A percentile compares a stretch with the other conserved stretches of the same genome.
Evolutionary conservation across 805 yeast species (phyloP).

Genomic region (Candida cerambycidarum): DNA sequence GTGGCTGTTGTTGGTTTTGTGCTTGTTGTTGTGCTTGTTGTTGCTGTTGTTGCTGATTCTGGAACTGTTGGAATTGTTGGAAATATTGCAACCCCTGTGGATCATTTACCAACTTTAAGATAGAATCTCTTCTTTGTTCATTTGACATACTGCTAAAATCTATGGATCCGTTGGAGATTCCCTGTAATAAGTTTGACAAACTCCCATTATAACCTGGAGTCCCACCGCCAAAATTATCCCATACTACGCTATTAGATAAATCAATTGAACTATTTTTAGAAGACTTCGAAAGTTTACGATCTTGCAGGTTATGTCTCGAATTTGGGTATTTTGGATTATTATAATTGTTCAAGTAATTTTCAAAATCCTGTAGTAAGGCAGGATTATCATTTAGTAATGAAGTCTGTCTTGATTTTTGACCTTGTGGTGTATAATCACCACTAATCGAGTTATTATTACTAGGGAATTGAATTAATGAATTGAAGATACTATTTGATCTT

Average conservation of each 20-base stretch:
- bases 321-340: slow-evolving; percentile 8
- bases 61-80: slow-evolving; percentile 10
- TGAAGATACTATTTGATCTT: slow-evolving; percentile 40
- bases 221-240: slow-evolving; percentile 23
- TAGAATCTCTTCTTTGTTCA: slow-evolving; percentile 41
- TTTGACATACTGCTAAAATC: slow-evolving; percentile 39
- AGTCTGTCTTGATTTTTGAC: slow-evolving; percentile 17
- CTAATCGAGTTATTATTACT: slow-evolving; percentile 32
- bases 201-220: slow-evolving; percentile 20
- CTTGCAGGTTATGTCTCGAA: slow-evolving; percentile 18
- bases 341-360: slow-evolving; percentile 24
- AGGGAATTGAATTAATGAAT: slow-evolving; percentile 40
- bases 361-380: slow-evolving; percentile 30
- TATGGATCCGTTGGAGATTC: slow-evolving; percentile 34
- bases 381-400: slow-evolving; percentile 17
- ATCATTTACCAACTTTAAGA: slow-evolving; percentile 36
- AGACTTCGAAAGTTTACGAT: slow-evolving; percentile 19
- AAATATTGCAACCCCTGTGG: slow-evolving; percentile 18
- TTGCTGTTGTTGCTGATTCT: slow-evolving; percentile 5
- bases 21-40: slow-evolving; percentile 7
- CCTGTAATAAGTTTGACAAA: slow-evolving; percentile 31
- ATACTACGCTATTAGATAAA: slow-evolving; percentile 19
- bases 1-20: slow-evolving; percentile 4
- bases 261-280: slow-evolving; percentile 29
- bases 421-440: slow-evolving; percentile 20